A percentile compares a stretch with the other conserved stretches of the same genome.
phyloP scores from a whole-genome alignment of 331 rosid species.

The Ulmus americana region DNA sequence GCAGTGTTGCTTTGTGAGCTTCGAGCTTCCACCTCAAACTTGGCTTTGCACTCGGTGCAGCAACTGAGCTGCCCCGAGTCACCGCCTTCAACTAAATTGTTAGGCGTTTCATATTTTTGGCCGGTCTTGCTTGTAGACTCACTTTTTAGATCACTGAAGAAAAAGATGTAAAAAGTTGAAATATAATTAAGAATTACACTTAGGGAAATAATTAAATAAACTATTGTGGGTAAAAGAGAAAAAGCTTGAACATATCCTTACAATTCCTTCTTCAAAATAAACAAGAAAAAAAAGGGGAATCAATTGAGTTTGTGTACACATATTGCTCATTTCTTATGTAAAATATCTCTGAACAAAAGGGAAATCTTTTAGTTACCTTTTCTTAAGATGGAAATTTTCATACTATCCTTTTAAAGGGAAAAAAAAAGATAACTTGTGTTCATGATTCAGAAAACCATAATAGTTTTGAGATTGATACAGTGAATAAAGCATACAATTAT shows the following conservation, averaged over 20 bases:
- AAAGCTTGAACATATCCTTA: neutral
- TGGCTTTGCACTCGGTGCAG: conserved; percentile 47
- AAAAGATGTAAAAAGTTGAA: conserved; percentile 12
- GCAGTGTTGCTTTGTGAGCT: conserved; percentile 43
- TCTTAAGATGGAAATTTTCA: conserved; percentile 3
- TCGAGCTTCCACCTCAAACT: conserved; percentile 52
- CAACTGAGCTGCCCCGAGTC: conserved; percentile 33
- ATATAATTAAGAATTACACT: conserved; percentile 1
- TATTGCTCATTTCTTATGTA: too few relatives aligned
- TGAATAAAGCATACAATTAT: conserved; percentile 16
- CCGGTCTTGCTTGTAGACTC: conserved; percentile 24
- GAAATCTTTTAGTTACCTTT: conserved; percentile 10
- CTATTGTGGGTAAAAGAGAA: conserved; percentile 3
- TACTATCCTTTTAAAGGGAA: neutral
- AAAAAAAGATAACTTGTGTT: neutral
- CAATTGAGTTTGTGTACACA: too few relatives aligned
- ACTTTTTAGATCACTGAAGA: conserved; percentile 52
- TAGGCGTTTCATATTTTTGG: conserved; percentile 35
- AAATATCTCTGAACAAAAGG: neutral
- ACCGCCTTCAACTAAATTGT: conserved; percentile 28
- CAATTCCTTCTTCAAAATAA: conserved; percentile 2
- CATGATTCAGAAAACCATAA: neutral
- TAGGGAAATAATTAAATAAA: conserved; percentile 16
- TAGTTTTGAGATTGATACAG: neutral
- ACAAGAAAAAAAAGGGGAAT: neutral